A percentile compares a stretch with the other conserved stretches of the same genome.
Conservation (phyloP, 192 early-diverging fungal genomes). For the Coemansia sp. region DNA sequence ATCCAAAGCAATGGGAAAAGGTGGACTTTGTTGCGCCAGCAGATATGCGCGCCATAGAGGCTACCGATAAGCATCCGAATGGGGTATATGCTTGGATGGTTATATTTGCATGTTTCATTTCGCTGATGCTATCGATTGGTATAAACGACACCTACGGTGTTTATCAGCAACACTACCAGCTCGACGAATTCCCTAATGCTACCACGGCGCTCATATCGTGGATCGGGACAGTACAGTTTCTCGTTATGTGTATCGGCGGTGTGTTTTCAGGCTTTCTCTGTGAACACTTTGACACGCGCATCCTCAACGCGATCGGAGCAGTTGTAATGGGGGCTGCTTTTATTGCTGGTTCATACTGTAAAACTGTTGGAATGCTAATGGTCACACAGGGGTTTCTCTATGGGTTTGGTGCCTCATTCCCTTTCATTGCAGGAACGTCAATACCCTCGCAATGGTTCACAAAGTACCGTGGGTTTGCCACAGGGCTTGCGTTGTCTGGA, state of each 20-base stretch:
- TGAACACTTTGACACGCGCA: constrained; percentile 53
- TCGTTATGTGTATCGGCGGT: constrained; percentile 42
- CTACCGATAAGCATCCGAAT: constrained; percentile 46
- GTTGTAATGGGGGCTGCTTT: constrained; percentile 45
- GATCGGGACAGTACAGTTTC: constrained; percentile 51
- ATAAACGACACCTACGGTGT: constrained; percentile 56
- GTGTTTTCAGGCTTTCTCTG: constrained; percentile 50
- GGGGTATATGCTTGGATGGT: constrained; percentile 51
- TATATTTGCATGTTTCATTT: constrained; percentile 42
- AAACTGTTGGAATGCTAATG: constrained; percentile 41
- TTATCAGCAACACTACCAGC: constrained; percentile 54
- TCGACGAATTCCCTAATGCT: constrained; percentile 43
- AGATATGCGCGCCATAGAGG: constrained; percentile 41
- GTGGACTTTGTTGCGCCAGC: constrained; percentile 38
- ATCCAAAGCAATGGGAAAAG: constrained; percentile 2
- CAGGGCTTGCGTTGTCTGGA: constrained; percentile 57
- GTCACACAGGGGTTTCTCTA: constrained; percentile 54
- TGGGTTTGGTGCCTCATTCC: constrained; percentile 55
- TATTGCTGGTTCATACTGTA: constrained; percentile 48
- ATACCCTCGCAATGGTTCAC: constrained; percentile 56
- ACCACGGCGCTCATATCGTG: constrained; percentile 49
- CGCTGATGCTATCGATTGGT: constrained; percentile 54
- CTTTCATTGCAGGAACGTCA: constrained; percentile 50
- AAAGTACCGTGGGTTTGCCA: constrained; percentile 53
- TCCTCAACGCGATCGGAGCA: constrained; percentile 42